Evolutionary conservation across 1,284 basidiomycete species (phyloP), one percentile per base, ranked within the genome.

Genomic region (Cryptococcus sp.): DNA sequence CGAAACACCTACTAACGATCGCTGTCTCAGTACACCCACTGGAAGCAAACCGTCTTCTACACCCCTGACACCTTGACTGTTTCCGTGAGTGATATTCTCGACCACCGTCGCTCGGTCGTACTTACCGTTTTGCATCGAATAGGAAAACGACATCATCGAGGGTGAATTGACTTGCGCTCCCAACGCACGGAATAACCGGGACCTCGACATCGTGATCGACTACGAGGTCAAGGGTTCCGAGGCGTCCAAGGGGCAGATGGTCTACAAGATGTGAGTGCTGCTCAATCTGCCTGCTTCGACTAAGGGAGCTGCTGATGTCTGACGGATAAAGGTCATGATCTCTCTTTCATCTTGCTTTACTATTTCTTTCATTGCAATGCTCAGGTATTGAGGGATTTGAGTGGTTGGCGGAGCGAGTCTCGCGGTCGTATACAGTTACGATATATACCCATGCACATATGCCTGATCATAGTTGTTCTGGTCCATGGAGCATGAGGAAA

Each of bases 41-140:
- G 92, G 92, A 96, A 96, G 79, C 92, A 96, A 86, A 95, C 93
- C 55, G 93, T 97, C 41, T 96, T 97, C 82, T 97, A 97, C 81
- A 94, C 93, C 38, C 89, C 90, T 39, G 83, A 86, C 25, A 92
- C 80, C 35, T 62, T 83, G 41, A 81, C 81, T 41, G 77, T 84
- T 51, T 79, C 78, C 47, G 77, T 78, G 55, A 65, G 74, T 70
- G 40, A 15, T n/a, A 23, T 19, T 30, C 4, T 30, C 23, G 35
- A 56, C 20, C 47, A 11, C 19, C 17, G 10, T 45, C 42, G 15
- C 16, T 45, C 8, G 16, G 10, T 53, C 17, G 17, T 35, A 22
- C 17, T 35, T 2, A 35, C 25, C 62, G 50, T 55, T 19, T 43
- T 25, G 22, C 30, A 35, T 15, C 15, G 23, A 5, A 22, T 56